phyloP scores from a whole-genome alignment of 495 filamentous ascomycete genomes.

The Lophiotrema nucula region DNA sequence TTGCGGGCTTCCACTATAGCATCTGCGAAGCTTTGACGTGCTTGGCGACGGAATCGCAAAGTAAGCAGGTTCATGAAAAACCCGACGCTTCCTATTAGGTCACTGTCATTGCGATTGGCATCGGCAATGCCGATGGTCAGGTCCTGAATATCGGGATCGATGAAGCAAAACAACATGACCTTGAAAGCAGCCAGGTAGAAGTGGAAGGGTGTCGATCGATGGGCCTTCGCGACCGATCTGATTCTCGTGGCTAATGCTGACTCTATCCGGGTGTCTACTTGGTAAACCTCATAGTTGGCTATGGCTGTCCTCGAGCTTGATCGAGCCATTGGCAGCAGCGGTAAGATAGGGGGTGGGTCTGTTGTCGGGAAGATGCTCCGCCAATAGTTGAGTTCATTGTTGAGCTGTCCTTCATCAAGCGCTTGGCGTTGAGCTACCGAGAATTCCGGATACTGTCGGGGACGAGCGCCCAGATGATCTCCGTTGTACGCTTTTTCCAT shows the following conservation, averaged over 20 bases:
- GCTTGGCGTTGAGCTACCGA: conserved; percentile 5
- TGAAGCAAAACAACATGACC: conserved; percentile 38
- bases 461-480: not conserved
- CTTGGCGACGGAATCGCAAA: not conserved
- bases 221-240: conserved; percentile 16
- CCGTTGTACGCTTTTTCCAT: conserved; percentile 15
- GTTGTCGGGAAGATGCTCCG: conserved; percentile 23
- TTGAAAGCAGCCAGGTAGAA: conserved; percentile 46
- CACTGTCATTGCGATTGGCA: conserved; percentile 18
- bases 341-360: conserved; percentile 31
- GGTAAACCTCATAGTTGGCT: not conserved
- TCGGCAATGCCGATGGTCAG: conserved; percentile 14
- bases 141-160: conserved; percentile 17
- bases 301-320: conserved; percentile 5
- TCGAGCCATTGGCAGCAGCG: conserved; percentile 36
- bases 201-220: conserved; percentile 41
- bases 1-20: not conserved
- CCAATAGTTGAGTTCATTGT: conserved; percentile 38
- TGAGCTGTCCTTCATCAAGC: conserved; percentile 22
- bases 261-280: not conserved
- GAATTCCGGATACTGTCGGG: conserved; percentile 9
- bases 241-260: not conserved
- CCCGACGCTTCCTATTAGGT: not conserved
- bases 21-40: not conserved
- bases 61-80: conserved; percentile 19